Evolutionary conservation across 1,284 basidiomycete genomes (phyloP), one percentile per base, ranked within the genome.

Genomic region (Apiotrichum domesticum): DNA sequence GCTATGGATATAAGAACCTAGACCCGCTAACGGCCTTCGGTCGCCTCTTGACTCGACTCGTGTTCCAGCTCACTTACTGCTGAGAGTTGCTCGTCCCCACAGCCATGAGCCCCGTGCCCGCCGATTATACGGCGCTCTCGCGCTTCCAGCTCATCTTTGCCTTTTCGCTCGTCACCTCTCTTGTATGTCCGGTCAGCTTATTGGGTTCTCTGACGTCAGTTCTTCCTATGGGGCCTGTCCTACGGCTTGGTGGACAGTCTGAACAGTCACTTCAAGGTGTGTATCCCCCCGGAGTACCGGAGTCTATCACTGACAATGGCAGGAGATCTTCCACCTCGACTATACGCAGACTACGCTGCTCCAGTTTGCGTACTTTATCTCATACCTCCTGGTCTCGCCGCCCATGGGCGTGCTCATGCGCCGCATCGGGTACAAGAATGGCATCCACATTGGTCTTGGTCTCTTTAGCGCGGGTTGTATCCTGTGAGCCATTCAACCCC

Each of bases 331-430:
- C 52, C 32, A 58, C 14, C 51, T 69, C 15, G 59, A 51, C 34
- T 59, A 65, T 50, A 55, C 58, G 1, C 59, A 70, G 47, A 61
- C 64, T 11, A 69, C 70, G 2, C 55, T 69, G n/a, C 59, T 72
- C 6, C 70, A 70, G 51, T 71, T 70, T 42, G 66, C 70, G 35
- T 69, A 70, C 54, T 70, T 68, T 43, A 53, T 66, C 32, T 54
- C 66, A 8, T 61, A 61, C 42, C 56, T 71, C 2, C 45, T 68
- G 32, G 65, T 65, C 10, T 61, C 66, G 2, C 69, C 69, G 29
- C 66, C 66, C 3, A 68, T 68, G 65, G 66, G 67, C 15, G 40
- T 68, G 4, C 63, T 70, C 51, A 72, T 72, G 69, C 59, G 66
- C 11, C 57, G 54, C 33, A 63, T 61, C 44, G 69, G 69, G 15